phyloP scores from a whole-genome alignment of 2,329 filamentous ascomycete genomes.

The Tolypocladium capitatum region DNA sequence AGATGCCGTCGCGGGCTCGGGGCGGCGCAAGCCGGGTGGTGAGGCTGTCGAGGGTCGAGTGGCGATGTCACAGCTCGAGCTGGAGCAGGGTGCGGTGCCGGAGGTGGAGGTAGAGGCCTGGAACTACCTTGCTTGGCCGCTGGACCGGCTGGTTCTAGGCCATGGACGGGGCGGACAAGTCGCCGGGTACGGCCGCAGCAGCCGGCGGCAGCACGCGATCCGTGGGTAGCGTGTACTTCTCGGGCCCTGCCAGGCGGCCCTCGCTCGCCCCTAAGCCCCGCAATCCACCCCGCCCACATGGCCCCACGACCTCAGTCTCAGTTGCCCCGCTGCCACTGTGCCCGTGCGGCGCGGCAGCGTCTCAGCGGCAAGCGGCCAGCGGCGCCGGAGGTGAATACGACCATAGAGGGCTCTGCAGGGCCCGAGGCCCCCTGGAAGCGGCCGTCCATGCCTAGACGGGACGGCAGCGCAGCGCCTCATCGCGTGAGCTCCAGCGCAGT shows the following conservation, averaged over 20 bases:
- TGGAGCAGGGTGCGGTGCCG: too few relatives aligned
- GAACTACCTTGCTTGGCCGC: too few relatives aligned
- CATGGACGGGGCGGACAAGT: not conserved
- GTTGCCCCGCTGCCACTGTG: not conserved
- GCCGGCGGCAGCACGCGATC: not conserved
- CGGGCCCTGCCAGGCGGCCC: not conserved
- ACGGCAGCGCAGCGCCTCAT: too few relatives aligned
- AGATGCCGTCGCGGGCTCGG: too few relatives aligned
- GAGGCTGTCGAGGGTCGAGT: not conserved
- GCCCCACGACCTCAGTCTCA: conserved; percentile 10
- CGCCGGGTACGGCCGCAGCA: not conserved
- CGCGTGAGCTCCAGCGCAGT: too few relatives aligned
- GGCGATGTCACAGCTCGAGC: not conserved
- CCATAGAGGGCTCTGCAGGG: too few relatives aligned
- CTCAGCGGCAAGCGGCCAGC: not conserved
- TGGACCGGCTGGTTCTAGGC: not conserved
- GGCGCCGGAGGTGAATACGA: too few relatives aligned
- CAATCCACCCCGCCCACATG: conserved; percentile 13
- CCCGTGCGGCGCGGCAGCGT: not conserved
- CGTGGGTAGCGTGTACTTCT: not conserved
- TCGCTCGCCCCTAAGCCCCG: conserved; percentile 10
- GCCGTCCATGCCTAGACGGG: too few relatives aligned
- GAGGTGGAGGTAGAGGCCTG: too few relatives aligned
- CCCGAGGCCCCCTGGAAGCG: too few relatives aligned
- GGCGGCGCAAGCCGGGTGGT: not conserved